These are phyloP conservation scores for Penicillium riverlandense DNA, from an alignment of 495 filamentous ascomycete species.

Conservation along the genomic window DNA sequence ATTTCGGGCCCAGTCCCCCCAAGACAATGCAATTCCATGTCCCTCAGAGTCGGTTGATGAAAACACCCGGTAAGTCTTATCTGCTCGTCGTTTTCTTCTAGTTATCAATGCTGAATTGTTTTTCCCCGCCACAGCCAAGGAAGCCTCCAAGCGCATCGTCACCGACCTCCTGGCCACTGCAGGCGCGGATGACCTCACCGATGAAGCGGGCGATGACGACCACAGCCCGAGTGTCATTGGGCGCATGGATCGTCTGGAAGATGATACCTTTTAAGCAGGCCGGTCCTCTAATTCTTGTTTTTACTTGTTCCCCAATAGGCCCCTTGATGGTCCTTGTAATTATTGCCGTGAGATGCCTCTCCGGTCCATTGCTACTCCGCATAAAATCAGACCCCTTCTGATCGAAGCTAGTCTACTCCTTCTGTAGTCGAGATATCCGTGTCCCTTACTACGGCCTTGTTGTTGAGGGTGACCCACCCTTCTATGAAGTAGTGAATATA, in stretches of 20 bases:
- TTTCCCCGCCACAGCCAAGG: constrained; percentile 50
- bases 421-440: not conserved
- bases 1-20: constrained; percentile 71
- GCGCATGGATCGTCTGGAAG: constrained; percentile 55
- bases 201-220: constrained; percentile 37
- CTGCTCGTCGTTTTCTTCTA: not conserved
- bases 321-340: not conserved
- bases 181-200: constrained; percentile 42
- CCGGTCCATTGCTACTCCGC: too few species aligned
- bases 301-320: not conserved
- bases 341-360: too few species aligned
- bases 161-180: constrained; percentile 84
- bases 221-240: constrained; percentile 72
- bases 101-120: not conserved
- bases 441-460: too few species aligned
- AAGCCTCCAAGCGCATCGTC: constrained; percentile 89
- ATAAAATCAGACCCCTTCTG: too few species aligned
- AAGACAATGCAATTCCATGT: constrained; percentile 98
- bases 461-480: too few species aligned
- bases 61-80: constrained; percentile 71
- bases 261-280: constrained; percentile 57
- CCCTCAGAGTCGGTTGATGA: constrained; percentile 76
- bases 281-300: too few species aligned
- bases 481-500: too few species aligned
- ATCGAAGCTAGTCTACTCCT: too few species aligned